A percentile compares a stretch with the other conserved stretches of the same genome.
These are phyloP conservation scores for Orbilia javanica DNA, from an alignment of 2,329 filamentous ascomycete genomes.

Conservation along the genomic window DNA sequence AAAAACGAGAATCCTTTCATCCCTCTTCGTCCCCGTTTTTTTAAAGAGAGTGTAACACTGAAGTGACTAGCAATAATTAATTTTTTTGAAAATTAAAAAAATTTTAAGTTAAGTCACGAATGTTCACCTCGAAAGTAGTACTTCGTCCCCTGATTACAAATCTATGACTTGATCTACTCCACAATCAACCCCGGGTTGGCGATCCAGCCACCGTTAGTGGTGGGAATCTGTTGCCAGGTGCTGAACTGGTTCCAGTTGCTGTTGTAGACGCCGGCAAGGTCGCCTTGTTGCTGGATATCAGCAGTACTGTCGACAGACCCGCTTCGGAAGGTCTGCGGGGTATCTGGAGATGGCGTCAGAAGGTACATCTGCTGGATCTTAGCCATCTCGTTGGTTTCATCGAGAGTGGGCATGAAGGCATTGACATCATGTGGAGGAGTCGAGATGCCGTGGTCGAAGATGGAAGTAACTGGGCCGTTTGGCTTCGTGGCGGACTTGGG, in stretches of 20 bases:
- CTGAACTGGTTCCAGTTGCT: slow-evolving; percentile 57
- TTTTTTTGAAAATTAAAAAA: slow-evolving; percentile 39
- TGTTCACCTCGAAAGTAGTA: slow-evolving; percentile 49
- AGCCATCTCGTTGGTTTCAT: slow-evolving; percentile 54
- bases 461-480: slow-evolving; percentile 33
- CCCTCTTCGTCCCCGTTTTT: slow-evolving; percentile 29
- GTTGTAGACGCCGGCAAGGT: slow-evolving; percentile 49
- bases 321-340: slow-evolving; percentile 56
- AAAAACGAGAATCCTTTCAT: slow-evolving; percentile 23
- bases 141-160: slow-evolving; percentile 13
- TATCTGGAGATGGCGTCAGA: slow-evolving; percentile 53
- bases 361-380: slow-evolving; percentile 58
- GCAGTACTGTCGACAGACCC: slow-evolving; percentile 56
- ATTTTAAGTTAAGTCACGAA: slow-evolving; percentile 58
- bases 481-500: slow-evolving; percentile 36
- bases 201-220: slow-evolving; percentile 46
- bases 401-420: slow-evolving; percentile 51
- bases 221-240: slow-evolving; percentile 55
- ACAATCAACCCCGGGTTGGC: slow-evolving; percentile 43
- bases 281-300: slow-evolving; percentile 56
- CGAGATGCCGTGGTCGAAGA: slow-evolving; percentile 57
- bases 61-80: slow-evolving; percentile 59
- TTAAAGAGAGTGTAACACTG: slow-evolving; percentile 46
- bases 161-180: slow-evolving; percentile 22
- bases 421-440: slow-evolving; percentile 57